These are phyloP conservation scores for Nakataea oryzae DNA, from an alignment of 2,329 filamentous ascomycete genomes.

Conservation along the genomic window DNA sequence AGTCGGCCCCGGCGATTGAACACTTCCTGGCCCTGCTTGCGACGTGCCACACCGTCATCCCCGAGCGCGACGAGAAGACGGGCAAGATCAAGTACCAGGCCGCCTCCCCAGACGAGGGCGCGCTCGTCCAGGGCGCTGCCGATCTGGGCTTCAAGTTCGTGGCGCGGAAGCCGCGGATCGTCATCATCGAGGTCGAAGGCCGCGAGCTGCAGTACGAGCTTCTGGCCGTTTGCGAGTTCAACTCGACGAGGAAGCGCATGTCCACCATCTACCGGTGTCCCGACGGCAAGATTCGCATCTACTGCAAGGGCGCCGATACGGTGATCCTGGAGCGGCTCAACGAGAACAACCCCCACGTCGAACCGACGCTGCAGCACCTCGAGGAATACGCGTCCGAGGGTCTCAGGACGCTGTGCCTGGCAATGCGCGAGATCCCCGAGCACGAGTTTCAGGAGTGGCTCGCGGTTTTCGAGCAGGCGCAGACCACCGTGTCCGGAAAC, in stretches of 20 bases:
- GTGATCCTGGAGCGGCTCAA: conserved; percentile 89
- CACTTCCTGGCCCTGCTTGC: conserved; percentile 82
- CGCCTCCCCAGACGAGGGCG: conserved; percentile 92
- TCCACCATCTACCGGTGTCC: conserved; percentile 94
- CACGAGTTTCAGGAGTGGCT: conserved; percentile 83
- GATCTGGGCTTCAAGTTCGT: conserved; percentile 80
- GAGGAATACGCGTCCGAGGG: conserved; percentile 98
- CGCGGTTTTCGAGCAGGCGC: conserved; percentile 74
- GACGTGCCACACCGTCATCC: conserved; percentile 95
- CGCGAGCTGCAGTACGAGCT: conserved; percentile 75
- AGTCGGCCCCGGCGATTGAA: conserved; percentile 44
- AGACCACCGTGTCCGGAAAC: conserved; percentile 84
- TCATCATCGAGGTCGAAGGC: conserved; percentile 71
- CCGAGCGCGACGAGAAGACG: conserved; percentile 68
- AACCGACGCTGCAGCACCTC: conserved; percentile 85
- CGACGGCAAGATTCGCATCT: conserved; percentile 87
- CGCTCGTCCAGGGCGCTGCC: conserved; percentile 86
- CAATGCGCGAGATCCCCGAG: conserved; percentile 87
- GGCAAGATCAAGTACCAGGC: conserved; percentile 94
- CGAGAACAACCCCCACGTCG: conserved; percentile 74
- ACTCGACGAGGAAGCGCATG: conserved; percentile 95
- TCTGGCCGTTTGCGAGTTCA: conserved; percentile 96
- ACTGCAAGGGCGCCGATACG: conserved; percentile 95
- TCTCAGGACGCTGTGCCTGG: conserved; percentile 84
- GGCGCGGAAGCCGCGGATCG: conserved; percentile 78